Evolutionary conservation across 139 green algal genomes (phyloP).

Genomic region (Chlorella sp.): DNA sequence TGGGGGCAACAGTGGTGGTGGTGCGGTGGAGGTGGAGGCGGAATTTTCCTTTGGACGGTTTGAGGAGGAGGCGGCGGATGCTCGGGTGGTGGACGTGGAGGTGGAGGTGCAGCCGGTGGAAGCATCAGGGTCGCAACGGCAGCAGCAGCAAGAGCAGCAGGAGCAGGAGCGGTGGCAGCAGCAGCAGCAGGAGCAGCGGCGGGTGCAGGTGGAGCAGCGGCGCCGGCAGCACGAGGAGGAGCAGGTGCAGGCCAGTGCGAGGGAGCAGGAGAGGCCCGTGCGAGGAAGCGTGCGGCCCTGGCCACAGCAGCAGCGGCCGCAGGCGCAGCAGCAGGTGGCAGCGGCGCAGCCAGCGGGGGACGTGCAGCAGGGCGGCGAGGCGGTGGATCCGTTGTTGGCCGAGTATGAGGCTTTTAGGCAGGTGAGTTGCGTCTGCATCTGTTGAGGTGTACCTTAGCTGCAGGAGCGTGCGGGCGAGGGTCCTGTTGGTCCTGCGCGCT

Average conservation of each 20-base stretch:
- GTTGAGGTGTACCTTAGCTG: too few relatives aligned
- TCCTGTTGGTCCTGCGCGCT: too few relatives aligned
- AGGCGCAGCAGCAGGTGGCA: not conserved
- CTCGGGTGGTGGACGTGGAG: too few relatives aligned
- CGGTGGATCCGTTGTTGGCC: not conserved
- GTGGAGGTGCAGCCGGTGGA: not conserved
- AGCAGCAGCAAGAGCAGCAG: constrained; percentile 1
- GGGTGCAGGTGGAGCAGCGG: not conserved
- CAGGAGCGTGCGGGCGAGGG: too few relatives aligned
- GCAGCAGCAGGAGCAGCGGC: not conserved
- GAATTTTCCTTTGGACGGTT: not conserved
- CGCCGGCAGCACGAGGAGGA: not conserved
- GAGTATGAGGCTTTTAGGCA: constrained; percentile 12
- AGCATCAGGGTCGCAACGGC: not conserved
- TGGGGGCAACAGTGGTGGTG: not conserved
- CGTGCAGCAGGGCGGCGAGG: not conserved
- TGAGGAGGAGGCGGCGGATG: not conserved
- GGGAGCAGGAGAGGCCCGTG: not conserved
- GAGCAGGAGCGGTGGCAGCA: not conserved
- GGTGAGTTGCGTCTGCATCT: not conserved
- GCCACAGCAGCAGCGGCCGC: not conserved
- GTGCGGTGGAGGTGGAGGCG: not conserved
- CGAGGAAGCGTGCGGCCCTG: not conserved
- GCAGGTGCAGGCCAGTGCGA: not conserved
- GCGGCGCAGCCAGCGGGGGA: not conserved